phyloP scores from a whole-genome alignment of 2,329 filamentous ascomycete species.

The Aspergillus fumigatiaffinis region DNA sequence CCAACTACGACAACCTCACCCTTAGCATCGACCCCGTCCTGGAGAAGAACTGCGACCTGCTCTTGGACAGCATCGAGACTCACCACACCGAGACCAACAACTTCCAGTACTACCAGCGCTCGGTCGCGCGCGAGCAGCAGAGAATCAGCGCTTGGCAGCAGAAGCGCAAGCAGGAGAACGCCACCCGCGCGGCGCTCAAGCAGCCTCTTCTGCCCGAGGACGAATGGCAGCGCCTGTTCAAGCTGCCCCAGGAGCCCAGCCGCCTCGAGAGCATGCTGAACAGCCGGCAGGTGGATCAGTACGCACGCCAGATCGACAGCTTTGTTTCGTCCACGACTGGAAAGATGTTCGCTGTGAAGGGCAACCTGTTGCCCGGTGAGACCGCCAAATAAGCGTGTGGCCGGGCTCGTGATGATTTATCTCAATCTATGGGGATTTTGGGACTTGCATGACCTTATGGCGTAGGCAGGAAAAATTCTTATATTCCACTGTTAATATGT shows the following conservation, averaged over 20 bases:
- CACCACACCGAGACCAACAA: constrained; percentile 99
- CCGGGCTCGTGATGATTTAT: constrained; percentile 19
- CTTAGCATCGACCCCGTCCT: constrained; percentile 95
- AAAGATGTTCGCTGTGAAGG: constrained; percentile 97
- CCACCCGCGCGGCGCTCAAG: constrained; percentile 77
- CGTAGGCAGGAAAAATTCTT: constrained; percentile 41
- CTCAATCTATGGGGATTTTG: constrained; percentile 25
- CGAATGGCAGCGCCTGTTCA: constrained; percentile 97
- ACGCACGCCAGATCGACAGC: constrained; percentile 92
- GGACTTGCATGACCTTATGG: constrained; percentile 41
- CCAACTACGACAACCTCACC: constrained; percentile 85
- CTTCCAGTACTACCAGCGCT: constrained; percentile 95
- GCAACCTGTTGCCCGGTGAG: constrained; percentile 59
- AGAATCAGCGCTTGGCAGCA: constrained; percentile 97
- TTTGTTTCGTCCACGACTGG: constrained; percentile 87
- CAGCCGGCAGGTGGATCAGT: constrained; percentile 94
- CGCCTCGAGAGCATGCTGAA: constrained; percentile 91
- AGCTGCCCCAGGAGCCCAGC: constrained; percentile 92
- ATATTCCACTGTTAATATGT: constrained; percentile 38
- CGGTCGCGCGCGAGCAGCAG: constrained; percentile 85
- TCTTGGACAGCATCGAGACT: constrained; percentile 93
- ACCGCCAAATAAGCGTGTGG: constrained; percentile 31
- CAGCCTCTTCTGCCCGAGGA: constrained; percentile 87
- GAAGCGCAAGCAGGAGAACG: constrained; percentile 96
- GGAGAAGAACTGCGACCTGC: constrained; percentile 94